phyloP scores from a whole-genome alignment of 202 grass and related monocot genomes.

The Bolboschoenoplectus hybrid region DNA sequence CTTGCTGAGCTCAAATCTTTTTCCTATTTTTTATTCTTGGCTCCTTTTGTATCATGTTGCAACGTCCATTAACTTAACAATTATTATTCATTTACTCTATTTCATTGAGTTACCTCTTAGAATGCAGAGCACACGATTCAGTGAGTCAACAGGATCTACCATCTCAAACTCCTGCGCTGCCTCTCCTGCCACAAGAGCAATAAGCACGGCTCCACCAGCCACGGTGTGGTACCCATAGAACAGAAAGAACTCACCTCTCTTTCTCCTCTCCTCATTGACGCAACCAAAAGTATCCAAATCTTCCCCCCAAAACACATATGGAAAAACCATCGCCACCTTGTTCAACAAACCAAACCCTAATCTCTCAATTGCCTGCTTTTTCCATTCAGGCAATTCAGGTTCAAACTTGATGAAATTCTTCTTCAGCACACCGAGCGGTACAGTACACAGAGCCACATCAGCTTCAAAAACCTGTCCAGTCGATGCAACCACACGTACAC shows the following conservation, averaged over 20 bases:
- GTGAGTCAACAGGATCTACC: conserved; percentile 63
- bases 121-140: conserved; percentile 82
- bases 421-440: conserved; percentile 87
- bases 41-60: background rate
- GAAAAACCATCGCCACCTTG: conserved; percentile 96
- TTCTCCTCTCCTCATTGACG: conserved; percentile 74
- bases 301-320: conserved; percentile 81
- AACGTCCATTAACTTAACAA: background rate
- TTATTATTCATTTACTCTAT: conserved; percentile 4
- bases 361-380: conserved; percentile 68
- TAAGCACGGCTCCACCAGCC: conserved; percentile 77
- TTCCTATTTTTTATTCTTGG: background rate
- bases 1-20: background rate
- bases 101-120: conserved; percentile 64
- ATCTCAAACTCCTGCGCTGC: conserved; percentile 84
- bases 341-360: conserved; percentile 89
- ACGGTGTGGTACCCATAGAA: conserved; percentile 97
- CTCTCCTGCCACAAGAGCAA: conserved; percentile 88
- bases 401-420: conserved; percentile 59
- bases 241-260: conserved; percentile 88
- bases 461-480: conserved; percentile 82
- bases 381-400: conserved; percentile 65
- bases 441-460: conserved; percentile 82
- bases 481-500: conserved; percentile 57
- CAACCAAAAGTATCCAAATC: conserved; percentile 96